Evolutionary conservation across 2,329 filamentous ascomycete genomes (phyloP).

Genomic region (Talaromyces sp.): DNA sequence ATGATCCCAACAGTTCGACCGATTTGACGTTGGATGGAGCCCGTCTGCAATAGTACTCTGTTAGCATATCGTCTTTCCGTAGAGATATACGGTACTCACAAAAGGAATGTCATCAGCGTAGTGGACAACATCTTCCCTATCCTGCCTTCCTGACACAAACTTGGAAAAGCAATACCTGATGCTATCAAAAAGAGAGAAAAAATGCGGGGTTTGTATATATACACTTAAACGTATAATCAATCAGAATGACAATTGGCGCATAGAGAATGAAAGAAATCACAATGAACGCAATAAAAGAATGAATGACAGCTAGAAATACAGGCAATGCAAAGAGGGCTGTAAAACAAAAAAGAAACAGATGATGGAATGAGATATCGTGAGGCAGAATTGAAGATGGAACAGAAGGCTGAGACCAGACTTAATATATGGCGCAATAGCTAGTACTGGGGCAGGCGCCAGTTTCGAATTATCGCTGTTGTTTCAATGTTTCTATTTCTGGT

Average conservation of each 20-base stretch:
- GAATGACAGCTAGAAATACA: constrained; percentile 13
- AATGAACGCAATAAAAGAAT: not conserved
- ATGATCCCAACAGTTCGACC: constrained; percentile 81
- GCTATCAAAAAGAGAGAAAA: not conserved
- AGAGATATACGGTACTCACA: constrained; percentile 15
- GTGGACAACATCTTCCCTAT: constrained; percentile 15
- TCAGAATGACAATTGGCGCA: not conserved
- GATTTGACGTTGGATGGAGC: constrained; percentile 45
- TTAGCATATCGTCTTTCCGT: not conserved
- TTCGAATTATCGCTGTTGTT: constrained; percentile 12
- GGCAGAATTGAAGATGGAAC: constrained; percentile 8
- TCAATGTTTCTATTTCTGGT: constrained; percentile 15
- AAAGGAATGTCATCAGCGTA: constrained; percentile 17
- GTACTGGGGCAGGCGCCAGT: constrained; percentile 7
- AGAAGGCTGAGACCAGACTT: not conserved
- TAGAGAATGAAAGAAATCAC: not conserved
- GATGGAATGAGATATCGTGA: not conserved
- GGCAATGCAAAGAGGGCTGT: constrained; percentile 5
- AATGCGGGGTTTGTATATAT: constrained; percentile 1
- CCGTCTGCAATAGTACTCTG: constrained; percentile 19
- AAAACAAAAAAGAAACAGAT: not conserved
- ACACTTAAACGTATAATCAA: not conserved
- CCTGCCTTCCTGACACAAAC: not conserved
- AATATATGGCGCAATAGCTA: not conserved
- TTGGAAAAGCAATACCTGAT: not conserved